Conservation (phyloP, 805 yeast genomes). For the Clavispora vitiphila region DNA sequence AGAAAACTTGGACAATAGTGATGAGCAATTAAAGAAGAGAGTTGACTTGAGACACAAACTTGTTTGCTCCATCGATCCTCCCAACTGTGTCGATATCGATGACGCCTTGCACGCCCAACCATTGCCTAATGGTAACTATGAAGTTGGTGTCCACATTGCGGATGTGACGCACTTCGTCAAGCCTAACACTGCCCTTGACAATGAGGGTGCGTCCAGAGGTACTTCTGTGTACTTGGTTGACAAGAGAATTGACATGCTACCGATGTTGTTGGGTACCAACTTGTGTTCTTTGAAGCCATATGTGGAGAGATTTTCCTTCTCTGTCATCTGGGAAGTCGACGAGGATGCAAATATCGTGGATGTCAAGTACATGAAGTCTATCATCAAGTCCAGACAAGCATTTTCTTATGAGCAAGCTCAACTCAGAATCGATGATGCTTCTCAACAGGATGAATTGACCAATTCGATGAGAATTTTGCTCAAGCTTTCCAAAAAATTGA, state of each 20-base stretch:
- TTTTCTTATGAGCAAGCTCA: constrained; percentile 95
- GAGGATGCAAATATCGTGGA: constrained; percentile 77
- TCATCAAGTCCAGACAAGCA: constrained; percentile 88
- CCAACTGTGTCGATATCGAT: constrained; percentile 97
- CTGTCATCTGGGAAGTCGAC: constrained; percentile 94
- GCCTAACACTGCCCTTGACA: constrained; percentile 85
- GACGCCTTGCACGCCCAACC: constrained; percentile 88
- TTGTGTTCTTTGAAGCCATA: constrained; percentile 91
- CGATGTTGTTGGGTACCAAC: constrained; percentile 90
- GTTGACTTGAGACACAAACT: constrained; percentile 82
- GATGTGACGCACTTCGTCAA: constrained; percentile 97
- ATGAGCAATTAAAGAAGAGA: constrained; percentile 56
- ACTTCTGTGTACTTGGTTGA: constrained; percentile 96
- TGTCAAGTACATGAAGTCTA: constrained; percentile 77
- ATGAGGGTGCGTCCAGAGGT: constrained; percentile 95
- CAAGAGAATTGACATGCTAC: constrained; percentile 98
- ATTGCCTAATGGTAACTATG: constrained; percentile 89
- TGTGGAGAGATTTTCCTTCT: constrained; percentile 93
- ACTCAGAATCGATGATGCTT: constrained; percentile 73
- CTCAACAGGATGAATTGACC: constrained; percentile 78
- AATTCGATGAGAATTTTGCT: constrained; percentile 82
- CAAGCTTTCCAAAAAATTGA: constrained; percentile 73
- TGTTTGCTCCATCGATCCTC: constrained; percentile 96
- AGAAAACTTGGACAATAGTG: constrained; percentile 47
- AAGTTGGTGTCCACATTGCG: constrained; percentile 98